phyloP scores from a whole-genome alignment of 768 basidiomycete genomes.

The Auricularia sp. region DNA sequence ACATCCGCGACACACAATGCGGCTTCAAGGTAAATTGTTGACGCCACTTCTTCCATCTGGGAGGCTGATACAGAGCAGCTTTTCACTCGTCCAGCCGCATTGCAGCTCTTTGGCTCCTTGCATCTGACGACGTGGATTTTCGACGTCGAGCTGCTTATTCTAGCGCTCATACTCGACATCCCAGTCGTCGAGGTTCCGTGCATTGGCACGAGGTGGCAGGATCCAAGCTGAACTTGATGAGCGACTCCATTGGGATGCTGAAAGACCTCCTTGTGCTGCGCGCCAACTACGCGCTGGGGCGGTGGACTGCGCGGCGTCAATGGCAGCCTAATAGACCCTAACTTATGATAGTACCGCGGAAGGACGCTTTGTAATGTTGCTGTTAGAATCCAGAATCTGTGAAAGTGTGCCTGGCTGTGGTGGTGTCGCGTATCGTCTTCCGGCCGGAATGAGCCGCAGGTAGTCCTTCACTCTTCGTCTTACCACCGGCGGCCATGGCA shows the following conservation, averaged over 20 bases:
- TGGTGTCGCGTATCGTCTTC: too few species aligned
- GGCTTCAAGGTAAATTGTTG: constrained; percentile 63
- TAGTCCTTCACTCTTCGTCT: neutral
- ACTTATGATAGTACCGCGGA: neutral
- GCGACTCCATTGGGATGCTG: constrained; percentile 83
- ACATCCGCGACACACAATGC: constrained; percentile 91
- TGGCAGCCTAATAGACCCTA: neutral
- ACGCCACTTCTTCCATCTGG: neutral
- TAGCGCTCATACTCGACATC: constrained; percentile 69
- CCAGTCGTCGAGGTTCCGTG: constrained; percentile 77
- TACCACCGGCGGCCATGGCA: neutral
- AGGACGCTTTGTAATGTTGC: neutral
- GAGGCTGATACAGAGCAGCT: constrained; percentile 27
- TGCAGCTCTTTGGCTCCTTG: constrained; percentile 74
- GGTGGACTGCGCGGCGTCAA: constrained; percentile 41
- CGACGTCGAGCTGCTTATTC: constrained; percentile 84
- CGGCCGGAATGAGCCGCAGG: too few species aligned
- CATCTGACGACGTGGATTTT: constrained; percentile 93
- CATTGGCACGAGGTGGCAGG: constrained; percentile 92
- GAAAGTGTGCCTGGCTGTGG: too few species aligned
- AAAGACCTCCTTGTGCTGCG: constrained; percentile 76
- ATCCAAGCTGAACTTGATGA: constrained; percentile 80
- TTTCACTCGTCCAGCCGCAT: constrained; percentile 75
- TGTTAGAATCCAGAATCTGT: too few species aligned
- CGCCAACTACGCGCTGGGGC: constrained; percentile 67